phyloP scores from a whole-genome alignment of 2,329 filamentous ascomycete genomes.

The Claviceps digitariae region DNA sequence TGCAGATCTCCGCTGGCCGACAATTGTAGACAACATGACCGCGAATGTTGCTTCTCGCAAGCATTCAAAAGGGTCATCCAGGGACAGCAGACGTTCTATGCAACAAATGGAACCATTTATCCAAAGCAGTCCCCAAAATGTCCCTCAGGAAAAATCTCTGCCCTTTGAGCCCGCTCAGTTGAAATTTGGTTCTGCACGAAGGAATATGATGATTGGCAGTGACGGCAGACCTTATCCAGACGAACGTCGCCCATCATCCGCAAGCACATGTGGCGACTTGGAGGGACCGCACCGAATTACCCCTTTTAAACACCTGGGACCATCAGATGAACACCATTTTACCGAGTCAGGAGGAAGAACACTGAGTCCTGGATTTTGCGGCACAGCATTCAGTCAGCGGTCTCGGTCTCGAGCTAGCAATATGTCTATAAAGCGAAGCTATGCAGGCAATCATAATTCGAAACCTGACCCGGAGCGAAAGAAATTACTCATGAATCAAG shows the following conservation, averaged over 20 bases:
- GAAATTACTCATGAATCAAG: constrained; percentile 17
- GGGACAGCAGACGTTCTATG: neutral
- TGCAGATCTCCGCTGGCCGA: neutral
- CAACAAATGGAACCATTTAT: neutral
- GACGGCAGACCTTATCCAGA: neutral
- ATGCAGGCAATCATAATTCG: constrained; percentile 7
- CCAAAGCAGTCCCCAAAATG: neutral
- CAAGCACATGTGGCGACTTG: constrained; percentile 19
- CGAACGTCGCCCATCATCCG: constrained; percentile 7
- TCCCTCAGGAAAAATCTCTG: neutral
- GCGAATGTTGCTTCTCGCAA: neutral
- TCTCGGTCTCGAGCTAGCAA: constrained; percentile 19
- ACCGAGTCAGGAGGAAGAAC: neutral
- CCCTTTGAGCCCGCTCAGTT: neutral
- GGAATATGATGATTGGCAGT: neutral
- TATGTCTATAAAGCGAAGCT: constrained; percentile 18
- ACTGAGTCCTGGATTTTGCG: neutral
- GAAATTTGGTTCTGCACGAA: neutral
- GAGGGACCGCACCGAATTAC: constrained; percentile 15
- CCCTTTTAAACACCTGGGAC: constrained; percentile 5
- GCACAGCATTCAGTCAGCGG: constrained; percentile 5
- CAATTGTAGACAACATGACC: neutral
- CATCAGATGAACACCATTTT: constrained; percentile 1
- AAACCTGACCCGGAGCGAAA: constrained; percentile 13
- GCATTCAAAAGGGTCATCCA: neutral